Conservation (phyloP, 108 stramenopile species). For the Discostella pseudostelligera region DNA sequence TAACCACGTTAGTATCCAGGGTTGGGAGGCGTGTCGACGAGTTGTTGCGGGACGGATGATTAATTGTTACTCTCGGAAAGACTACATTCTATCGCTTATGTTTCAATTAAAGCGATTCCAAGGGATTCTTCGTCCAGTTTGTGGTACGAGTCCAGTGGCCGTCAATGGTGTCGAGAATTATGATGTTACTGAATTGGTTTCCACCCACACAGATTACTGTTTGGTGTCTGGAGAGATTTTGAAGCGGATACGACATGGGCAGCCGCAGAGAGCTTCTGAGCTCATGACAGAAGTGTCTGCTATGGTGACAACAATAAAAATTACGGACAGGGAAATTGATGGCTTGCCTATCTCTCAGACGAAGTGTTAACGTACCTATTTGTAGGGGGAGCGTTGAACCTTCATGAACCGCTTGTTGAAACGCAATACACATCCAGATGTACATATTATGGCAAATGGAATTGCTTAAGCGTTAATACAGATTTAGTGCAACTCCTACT, state of each 20-base stretch:
- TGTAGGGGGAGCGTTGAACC: too few species aligned
- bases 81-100: slow-evolving; percentile 90
- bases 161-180: slow-evolving; percentile 77
- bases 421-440: too few species aligned
- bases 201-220: slow-evolving; percentile 76
- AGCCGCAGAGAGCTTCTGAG: slow-evolving; percentile 51
- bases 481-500: too few species aligned
- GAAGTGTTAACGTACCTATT: too few species aligned
- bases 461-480: too few species aligned
- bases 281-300: slow-evolving; percentile 23
- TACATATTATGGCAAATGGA: too few species aligned
- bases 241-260: slow-evolving; percentile 59
- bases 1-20: slow-evolving; percentile 71
- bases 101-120: slow-evolving; percentile 86
- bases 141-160: slow-evolving; percentile 71
- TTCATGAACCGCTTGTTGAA: too few species aligned
- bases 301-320: slow-evolving; percentile 34
- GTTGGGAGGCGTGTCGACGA: slow-evolving; percentile 82
- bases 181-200: slow-evolving; percentile 71
- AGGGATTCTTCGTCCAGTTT: slow-evolving; percentile 69
- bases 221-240: slow-evolving; percentile 63
- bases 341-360: slow-evolving; percentile 23
- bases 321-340: slow-evolving; percentile 18
- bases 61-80: slow-evolving; percentile 89
- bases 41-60: slow-evolving; percentile 92